Percentiles rank a stretch among this genome's conserved stretches.
These are phyloP conservation scores for Candida sojae DNA, from an alignment of 1,139 yeast genomes.

Conservation along the genomic window DNA sequence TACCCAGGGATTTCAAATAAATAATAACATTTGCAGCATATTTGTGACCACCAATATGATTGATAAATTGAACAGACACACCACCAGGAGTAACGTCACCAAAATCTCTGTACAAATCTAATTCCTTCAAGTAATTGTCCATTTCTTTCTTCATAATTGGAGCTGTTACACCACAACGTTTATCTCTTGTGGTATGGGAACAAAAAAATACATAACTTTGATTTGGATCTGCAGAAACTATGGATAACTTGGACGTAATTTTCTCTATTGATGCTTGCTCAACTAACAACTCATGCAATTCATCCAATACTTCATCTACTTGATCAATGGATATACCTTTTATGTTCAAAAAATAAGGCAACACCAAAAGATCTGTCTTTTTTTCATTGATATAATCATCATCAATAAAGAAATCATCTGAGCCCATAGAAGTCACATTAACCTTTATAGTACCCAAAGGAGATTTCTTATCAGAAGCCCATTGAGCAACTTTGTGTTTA, in stretches of 20 bases:
- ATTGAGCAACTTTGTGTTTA: constrained; percentile 47
- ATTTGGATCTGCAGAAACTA: constrained; percentile 31
- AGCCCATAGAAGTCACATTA: constrained; percentile 51
- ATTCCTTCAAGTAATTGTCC: constrained; percentile 69
- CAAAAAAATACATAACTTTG: constrained; percentile 72
- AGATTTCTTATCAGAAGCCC: constrained; percentile 39
- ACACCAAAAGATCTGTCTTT: constrained; percentile 59
- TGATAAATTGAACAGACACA: constrained; percentile 64
- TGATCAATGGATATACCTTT: constrained; percentile 48
- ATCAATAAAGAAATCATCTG: constrained; percentile 37
- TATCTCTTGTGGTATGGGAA: constrained; percentile 89
- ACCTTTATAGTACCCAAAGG: constrained; percentile 42
- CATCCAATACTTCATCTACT: constrained; percentile 46
- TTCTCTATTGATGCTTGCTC: constrained; percentile 10
- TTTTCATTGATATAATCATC: constrained; percentile 41
- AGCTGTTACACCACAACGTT: constrained; percentile 91
- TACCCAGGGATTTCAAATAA: constrained; percentile 64
- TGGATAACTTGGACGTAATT: constrained; percentile 8
- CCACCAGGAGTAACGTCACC: constrained; percentile 78
- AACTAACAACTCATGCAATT: constrained; percentile 45
- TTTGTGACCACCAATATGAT: constrained; percentile 96
- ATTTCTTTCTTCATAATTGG: constrained; percentile 85
- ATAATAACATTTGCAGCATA: constrained; percentile 86
- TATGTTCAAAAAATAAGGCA: constrained; percentile 83
- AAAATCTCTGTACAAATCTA: constrained; percentile 69